Base-by-base conservation (phyloP, 2,329 filamentous ascomycete genomes). In the Akanthomyces muscarius region DNA sequence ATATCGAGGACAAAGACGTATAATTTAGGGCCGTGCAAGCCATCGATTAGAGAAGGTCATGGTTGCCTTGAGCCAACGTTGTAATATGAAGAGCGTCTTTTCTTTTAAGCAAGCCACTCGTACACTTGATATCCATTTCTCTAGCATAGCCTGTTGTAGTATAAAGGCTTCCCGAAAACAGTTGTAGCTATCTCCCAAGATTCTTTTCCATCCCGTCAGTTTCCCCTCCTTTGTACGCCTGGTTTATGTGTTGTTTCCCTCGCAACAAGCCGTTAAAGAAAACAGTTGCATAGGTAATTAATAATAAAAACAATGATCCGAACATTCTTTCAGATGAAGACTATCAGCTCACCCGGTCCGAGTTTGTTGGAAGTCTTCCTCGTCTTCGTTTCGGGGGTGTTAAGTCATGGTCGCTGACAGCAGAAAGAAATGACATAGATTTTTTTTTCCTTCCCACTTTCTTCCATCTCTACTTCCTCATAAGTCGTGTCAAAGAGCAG, bases 201-300 rank as follows among this genome's bases (percentile, higher is more conserved):
- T 44, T 7, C 23, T 42, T 53, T 45, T n/a, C 28, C 41, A 54
- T 61, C 50, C 50, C 48, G 41, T 61, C 50, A 54, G 45, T 21
- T 28, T 23, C 30, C 30, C 30, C 59, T 28, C 21, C 10, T 52
- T 36, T 21, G 28, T 61, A 38, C 51, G 51, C 51, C 59, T 48
- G 42, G 30, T 47, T 6, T 61, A 36, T 53, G 28, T 44, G 33
- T 36, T 36, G 5, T 47, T 28, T 50, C 28, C 30, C 50, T 55
- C 59, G 51, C 51, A 61, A 61, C 50, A 61, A 61, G 42, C 42
- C 23, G 16, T 30, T 38, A 13, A n/a, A n/a, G 5, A 10, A 52
- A 28, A 42, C 28, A 28, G 30, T 61, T 61, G 59, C 51, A 11
- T 36, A 41, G 21, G 50, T 54, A 5, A 55, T 61, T 61, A 55